Base-by-base conservation (phyloP, 768 basidiomycete genomes). In the Pleurotus ostreatus region DNA sequence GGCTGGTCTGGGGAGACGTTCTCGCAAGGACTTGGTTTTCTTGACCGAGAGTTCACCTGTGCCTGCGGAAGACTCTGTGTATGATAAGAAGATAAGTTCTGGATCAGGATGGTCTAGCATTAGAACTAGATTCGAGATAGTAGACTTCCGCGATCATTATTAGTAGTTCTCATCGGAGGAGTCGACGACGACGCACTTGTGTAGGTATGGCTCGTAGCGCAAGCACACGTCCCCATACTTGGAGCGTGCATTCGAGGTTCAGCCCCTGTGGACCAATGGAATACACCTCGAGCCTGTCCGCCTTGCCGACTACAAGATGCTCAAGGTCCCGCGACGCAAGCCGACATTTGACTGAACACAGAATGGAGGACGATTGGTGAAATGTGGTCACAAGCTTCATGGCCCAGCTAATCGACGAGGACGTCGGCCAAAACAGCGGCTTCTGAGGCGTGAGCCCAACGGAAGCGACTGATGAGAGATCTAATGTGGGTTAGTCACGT, bases 61-160 rank as follows among this genome's bases (percentile, higher is more conserved):
- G 11, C 68, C 71, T 15, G 55, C 61, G 54, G 65, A 66, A 34
- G 73, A 65, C 38, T 75, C 71, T 2, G 67, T 66, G 63, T 84
- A 88, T 2, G 72, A 65, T 40, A 93, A 72, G 60, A 91, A 75
- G 37, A 92, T 68, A 11, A 92, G 75, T 58, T 85, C 83, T 7
- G 90, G 87, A 34, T 88, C 82, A 1, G 90, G 89, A 62, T 91
- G 89, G 57, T 88, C 88, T 0, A 87, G 79, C 65, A 92, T 76
- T 30, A 90, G 76, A 18, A 90, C 66, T 12, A 92, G 62, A 63
- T 83, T 83, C 25, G 76, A 76, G 60, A 70, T 73, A 37, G 63
- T 59, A 43, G 71, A 72, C 55, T 71, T 73, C 71, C 62, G 63
- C 60, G 58, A 62, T 53, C 58, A 40, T 22, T 20, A 47, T 55